These are phyloP conservation scores for Diaporthe batatas DNA, from an alignment of 2,329 filamentous ascomycete genomes.

Conservation along the genomic window DNA sequence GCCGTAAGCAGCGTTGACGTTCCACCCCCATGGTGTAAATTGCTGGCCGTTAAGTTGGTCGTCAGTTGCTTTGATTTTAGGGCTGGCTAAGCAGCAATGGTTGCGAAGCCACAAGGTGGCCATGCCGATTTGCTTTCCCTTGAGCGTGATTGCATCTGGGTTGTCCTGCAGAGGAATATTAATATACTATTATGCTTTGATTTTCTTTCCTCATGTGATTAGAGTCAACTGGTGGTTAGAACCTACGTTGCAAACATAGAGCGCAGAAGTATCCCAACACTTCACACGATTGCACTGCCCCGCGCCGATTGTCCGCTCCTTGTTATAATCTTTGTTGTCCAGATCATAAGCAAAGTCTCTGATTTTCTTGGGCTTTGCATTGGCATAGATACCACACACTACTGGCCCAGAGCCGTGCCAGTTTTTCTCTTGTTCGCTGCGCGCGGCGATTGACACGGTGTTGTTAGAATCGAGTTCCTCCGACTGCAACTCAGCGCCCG, in stretches of 20 bases:
- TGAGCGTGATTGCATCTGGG: background rate
- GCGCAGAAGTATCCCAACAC: slow-evolving; percentile 37
- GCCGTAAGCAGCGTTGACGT: slow-evolving; percentile 26
- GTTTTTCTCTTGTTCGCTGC: background rate
- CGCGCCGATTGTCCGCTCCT: background rate
- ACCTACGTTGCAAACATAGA: slow-evolving; percentile 40
- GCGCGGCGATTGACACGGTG: background rate
- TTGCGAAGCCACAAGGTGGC: background rate
- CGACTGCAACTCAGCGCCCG: too few species aligned
- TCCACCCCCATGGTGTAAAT: slow-evolving; percentile 41
- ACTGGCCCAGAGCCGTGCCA: slow-evolving; percentile 1
- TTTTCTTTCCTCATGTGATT: background rate
- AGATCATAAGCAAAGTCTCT: background rate
- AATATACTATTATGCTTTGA: background rate
- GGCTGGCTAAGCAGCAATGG: slow-evolving; percentile 10
- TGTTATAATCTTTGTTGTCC: background rate
- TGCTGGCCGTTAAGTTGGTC: slow-evolving; percentile 32
- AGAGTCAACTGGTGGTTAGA: too few species aligned
- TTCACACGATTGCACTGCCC: slow-evolving; percentile 32
- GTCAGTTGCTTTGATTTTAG: background rate
- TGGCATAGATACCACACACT: slow-evolving; percentile 31
- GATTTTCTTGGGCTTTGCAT: background rate
- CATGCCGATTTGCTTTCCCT: slow-evolving; percentile 1
- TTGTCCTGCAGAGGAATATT: slow-evolving; percentile 17
- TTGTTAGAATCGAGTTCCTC: background rate